These are phyloP conservation scores for Candida patagonica DNA, from an alignment of 805 yeast species.

Conservation along the genomic window DNA sequence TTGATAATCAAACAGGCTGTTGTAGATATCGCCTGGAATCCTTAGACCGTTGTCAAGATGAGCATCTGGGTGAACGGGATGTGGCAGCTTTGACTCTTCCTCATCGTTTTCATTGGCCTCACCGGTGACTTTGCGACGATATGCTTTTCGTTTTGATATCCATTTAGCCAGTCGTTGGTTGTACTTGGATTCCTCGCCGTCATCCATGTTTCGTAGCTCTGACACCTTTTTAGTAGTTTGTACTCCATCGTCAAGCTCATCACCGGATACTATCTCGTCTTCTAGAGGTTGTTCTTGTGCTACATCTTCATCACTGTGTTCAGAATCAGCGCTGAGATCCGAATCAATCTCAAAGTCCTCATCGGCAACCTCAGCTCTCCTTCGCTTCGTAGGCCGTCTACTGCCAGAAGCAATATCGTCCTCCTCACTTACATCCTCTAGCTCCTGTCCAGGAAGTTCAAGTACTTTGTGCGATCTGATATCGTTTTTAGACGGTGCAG, in stretches of 20 bases:
- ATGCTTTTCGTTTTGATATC: slow-evolving; percentile 42
- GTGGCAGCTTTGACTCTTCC: slow-evolving; percentile 63
- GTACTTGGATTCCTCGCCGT: slow-evolving; percentile 67
- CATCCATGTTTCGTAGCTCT: slow-evolving; percentile 41
- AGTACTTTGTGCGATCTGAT: slow-evolving; percentile 36
- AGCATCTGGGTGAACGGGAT: slow-evolving; percentile 72
- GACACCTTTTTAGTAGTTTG: not conserved
- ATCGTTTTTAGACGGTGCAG: slow-evolving; percentile 1
- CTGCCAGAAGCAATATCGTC: slow-evolving; percentile 6
- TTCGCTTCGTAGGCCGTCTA: not conserved
- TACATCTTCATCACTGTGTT: slow-evolving; percentile 14
- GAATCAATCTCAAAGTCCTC: slow-evolving; percentile 6
- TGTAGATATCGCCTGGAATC: slow-evolving; percentile 86
- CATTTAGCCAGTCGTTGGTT: slow-evolving; percentile 53
- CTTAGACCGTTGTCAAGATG: slow-evolving; percentile 56
- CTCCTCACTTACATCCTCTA: slow-evolving; percentile 15
- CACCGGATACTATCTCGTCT: slow-evolving; percentile 18
- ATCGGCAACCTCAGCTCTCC: not conserved
- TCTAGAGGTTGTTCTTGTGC: slow-evolving; percentile 20
- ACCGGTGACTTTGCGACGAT: slow-evolving; percentile 26
- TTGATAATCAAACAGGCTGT: slow-evolving; percentile 83
- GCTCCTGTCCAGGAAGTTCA: slow-evolving; percentile 41
- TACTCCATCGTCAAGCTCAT: slow-evolving; percentile 3
- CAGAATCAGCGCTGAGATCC: slow-evolving; percentile 1
- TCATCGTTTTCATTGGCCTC: slow-evolving; percentile 17